Evolutionary conservation across 2,329 filamentous ascomycete species (phyloP).

Genomic region (Penicillium polonicum): DNA sequence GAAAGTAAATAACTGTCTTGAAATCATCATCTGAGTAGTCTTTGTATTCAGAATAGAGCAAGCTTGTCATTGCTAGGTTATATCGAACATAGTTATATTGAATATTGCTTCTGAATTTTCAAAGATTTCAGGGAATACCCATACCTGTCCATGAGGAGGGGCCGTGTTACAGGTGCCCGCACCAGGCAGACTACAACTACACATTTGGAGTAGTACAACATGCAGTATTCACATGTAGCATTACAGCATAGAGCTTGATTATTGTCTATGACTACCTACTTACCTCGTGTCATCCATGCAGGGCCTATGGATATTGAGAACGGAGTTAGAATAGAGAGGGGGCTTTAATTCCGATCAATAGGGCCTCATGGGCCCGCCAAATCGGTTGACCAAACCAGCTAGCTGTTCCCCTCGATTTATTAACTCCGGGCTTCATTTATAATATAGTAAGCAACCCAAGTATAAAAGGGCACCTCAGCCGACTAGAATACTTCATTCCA

Average conservation of each 20-base stretch:
- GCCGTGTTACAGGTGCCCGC: not conserved
- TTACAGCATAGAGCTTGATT: not conserved
- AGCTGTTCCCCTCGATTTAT: not conserved
- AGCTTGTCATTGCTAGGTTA: not conserved
- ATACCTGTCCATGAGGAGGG: not conserved
- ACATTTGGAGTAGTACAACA: not conserved
- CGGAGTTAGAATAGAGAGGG: not conserved
- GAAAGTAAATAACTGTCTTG: not conserved
- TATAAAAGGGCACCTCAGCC: not conserved
- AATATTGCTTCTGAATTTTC: not conserved
- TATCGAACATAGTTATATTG: not conserved
- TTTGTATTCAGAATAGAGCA: not conserved
- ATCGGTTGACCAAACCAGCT: too few relatives aligned
- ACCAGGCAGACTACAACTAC: not conserved
- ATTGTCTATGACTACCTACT: not conserved
- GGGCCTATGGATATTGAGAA: too few relatives aligned
- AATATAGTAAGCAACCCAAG: not conserved
- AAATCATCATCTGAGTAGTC: not conserved
- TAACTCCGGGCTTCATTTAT: constrained; percentile 3
- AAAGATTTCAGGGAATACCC: not conserved
- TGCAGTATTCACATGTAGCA: not conserved
- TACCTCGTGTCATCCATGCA: too few relatives aligned
- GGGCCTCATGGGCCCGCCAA: not conserved
- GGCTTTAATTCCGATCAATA: not conserved
- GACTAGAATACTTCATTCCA: not conserved